These are phyloP conservation scores for Speleostelium caveatum DNA, from an alignment of 78 protist genomes.

Conservation along the genomic window DNA sequence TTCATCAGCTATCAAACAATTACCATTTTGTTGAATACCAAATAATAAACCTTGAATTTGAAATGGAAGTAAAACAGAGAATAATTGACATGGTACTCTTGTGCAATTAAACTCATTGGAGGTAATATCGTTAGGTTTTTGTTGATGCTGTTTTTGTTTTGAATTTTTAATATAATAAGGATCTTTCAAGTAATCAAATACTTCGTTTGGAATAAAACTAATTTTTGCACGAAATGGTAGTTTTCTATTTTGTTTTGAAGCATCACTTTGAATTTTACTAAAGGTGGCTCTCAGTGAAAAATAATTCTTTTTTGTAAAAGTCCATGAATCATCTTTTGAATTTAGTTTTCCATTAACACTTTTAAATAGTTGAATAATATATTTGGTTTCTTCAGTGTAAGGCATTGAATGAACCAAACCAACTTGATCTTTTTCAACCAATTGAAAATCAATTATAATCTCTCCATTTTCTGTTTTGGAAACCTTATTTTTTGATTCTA, in stretches of 20 bases:
- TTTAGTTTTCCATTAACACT: neutral
- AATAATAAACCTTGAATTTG: slow-evolving; percentile 61
- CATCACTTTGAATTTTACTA: neutral
- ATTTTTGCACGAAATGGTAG: neutral
- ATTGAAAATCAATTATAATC: slow-evolving; percentile 56
- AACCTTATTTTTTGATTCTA: neutral
- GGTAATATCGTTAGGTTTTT: neutral
- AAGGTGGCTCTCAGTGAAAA: neutral
- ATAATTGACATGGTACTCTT: slow-evolving; percentile 18
- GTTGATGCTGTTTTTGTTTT: neutral
- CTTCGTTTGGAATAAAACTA: neutral
- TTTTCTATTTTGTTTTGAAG: neutral
- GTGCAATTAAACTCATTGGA: slow-evolving; percentile 8
- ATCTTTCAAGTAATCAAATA: neutral
- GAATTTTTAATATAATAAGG: slow-evolving; percentile 2
- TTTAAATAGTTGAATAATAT: neutral
- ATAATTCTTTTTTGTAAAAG: slow-evolving; percentile 10
- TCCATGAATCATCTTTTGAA: slow-evolving; percentile 22
- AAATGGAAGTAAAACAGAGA: slow-evolving; percentile 40
- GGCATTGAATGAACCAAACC: slow-evolving; percentile 52
- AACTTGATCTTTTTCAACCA: slow-evolving; percentile 4
- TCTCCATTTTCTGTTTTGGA: neutral
- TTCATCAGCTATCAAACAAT: slow-evolving; percentile 84
- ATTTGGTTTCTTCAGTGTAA: neutral
- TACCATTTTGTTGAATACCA: slow-evolving; percentile 57